Conservation (phyloP, 345 rosid species). For the Euphorbia peplus region DNA sequence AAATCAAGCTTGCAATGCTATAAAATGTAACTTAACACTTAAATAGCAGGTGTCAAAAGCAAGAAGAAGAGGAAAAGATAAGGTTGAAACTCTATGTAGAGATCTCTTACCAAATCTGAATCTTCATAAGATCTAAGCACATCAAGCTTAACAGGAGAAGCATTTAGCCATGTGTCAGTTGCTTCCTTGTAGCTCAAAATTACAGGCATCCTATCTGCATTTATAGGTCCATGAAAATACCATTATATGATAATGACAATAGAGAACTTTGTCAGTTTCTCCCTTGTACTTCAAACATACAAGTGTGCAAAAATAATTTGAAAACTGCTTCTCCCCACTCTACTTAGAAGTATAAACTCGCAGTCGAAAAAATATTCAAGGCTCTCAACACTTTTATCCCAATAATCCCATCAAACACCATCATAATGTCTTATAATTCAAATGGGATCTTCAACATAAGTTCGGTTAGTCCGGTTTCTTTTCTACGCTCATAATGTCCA, state of each 20-base stretch:
- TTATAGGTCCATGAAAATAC: conserved; percentile 5
- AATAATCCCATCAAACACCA: background rate
- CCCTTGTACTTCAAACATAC: too few relatives aligned
- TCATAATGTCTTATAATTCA: background rate
- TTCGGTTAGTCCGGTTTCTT: background rate
- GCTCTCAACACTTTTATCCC: background rate
- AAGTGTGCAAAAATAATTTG: background rate
- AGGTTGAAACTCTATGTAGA: background rate
- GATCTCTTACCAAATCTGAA: conserved; percentile 62
- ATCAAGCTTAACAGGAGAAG: conserved; percentile 46
- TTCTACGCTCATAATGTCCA: background rate
- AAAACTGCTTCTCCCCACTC: background rate
- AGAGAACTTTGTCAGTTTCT: background rate
- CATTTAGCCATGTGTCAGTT: conserved; percentile 61
- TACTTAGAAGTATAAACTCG: background rate
- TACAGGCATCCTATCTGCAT: conserved; percentile 86
- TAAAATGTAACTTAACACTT: too few relatives aligned
- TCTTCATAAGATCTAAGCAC: conserved; percentile 69
- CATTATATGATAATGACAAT: background rate
- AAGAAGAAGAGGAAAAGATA: background rate
- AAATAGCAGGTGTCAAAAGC: background rate
- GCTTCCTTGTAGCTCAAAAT: conserved; percentile 71
- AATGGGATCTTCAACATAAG: background rate
- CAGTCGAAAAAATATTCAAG: background rate
- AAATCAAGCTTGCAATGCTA: background rate